phyloP scores from a whole-genome alignment of 345 rosid genomes.

The Bretschneidera sinensis region DNA sequence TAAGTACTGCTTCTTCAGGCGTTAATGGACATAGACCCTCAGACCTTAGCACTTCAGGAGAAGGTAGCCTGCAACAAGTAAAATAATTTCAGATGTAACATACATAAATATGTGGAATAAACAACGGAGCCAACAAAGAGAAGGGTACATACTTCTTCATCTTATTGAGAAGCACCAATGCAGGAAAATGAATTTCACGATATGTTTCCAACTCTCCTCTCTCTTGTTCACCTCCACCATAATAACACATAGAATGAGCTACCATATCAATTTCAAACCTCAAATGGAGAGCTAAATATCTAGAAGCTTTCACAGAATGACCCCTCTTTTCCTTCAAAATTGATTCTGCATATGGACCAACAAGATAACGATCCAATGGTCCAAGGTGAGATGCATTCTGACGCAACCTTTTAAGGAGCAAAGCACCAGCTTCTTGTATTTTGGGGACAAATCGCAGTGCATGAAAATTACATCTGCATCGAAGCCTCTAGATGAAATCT shows the following conservation, averaged over 20 bases:
- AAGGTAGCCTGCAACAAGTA: constrained; percentile 55
- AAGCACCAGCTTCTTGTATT: constrained; percentile 79
- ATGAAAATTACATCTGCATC: constrained; percentile 97
- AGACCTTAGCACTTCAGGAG: constrained; percentile 57
- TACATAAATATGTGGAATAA: not conserved
- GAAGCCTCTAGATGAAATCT: constrained; percentile 73
- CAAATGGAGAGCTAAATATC: constrained; percentile 77
- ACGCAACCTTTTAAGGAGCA: constrained; percentile 72
- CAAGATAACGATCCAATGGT: constrained; percentile 64
- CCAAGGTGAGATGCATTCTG: constrained; percentile 43
- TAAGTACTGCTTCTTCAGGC: constrained; percentile 92
- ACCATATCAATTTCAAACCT: constrained; percentile 97
- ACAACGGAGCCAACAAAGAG: not conserved
- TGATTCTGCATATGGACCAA: constrained; percentile 58
- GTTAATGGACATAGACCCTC: constrained; percentile 93
- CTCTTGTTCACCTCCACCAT: constrained; percentile 86
- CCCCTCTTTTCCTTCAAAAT: constrained; percentile 32
- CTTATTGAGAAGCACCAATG: constrained; percentile 55
- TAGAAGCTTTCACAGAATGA: constrained; percentile 48
- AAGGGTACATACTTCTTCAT: constrained; percentile 41
- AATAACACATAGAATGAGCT: constrained; percentile 94
- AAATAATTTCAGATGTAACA: constrained; percentile 3
- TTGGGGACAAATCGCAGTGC: constrained; percentile 72
- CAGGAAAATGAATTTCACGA: constrained; percentile 85
- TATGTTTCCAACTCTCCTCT: constrained; percentile 68